These are phyloP conservation scores for Saccharomyces hybrid DNA, from an alignment of 1,139 yeast genomes.

Conservation along the genomic window DNA sequence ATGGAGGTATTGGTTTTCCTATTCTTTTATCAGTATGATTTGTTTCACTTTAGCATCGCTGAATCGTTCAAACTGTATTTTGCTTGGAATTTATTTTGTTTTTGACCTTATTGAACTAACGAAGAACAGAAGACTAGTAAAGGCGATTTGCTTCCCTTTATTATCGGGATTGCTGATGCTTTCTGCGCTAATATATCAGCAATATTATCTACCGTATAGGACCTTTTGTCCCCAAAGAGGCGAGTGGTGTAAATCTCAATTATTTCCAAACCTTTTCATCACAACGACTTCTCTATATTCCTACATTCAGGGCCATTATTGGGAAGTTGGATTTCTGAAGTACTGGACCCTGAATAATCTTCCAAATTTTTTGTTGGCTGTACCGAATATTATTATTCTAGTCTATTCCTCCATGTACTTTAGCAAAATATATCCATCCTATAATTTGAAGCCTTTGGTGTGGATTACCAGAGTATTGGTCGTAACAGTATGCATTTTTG, in stretches of 20 bases:
- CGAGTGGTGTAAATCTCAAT: conserved; percentile 59
- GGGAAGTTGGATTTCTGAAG: conserved; percentile 73
- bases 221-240: conserved; percentile 64
- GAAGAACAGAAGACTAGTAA: conserved; percentile 9
- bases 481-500: conserved; percentile 48
- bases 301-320: conserved; percentile 74
- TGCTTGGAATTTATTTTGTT: conserved; percentile 62
- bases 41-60: conserved; percentile 51
- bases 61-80: conserved; percentile 66
- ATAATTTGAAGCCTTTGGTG: conserved; percentile 37
- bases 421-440: conserved; percentile 18
- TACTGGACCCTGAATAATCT: conserved; percentile 79
- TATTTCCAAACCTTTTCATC: conserved; percentile 32
- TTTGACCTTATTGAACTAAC: conserved; percentile 43
- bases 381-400: conserved; percentile 52
- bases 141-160: conserved; percentile 33
- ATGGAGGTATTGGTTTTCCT: conserved; percentile 13
- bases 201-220: conserved; percentile 44
- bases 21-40: conserved; percentile 47
- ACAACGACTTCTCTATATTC: conserved; percentile 48
- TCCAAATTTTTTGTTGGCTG: conserved; percentile 76
- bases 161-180: conserved; percentile 52
- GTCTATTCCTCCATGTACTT: conserved; percentile 30
- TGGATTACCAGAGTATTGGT: conserved; percentile 39
- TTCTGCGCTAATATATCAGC: conserved; percentile 39